These are phyloP conservation scores for Arthrobotrys conoides DNA, from an alignment of 2,329 filamentous ascomycete genomes.

Conservation along the genomic window DNA sequence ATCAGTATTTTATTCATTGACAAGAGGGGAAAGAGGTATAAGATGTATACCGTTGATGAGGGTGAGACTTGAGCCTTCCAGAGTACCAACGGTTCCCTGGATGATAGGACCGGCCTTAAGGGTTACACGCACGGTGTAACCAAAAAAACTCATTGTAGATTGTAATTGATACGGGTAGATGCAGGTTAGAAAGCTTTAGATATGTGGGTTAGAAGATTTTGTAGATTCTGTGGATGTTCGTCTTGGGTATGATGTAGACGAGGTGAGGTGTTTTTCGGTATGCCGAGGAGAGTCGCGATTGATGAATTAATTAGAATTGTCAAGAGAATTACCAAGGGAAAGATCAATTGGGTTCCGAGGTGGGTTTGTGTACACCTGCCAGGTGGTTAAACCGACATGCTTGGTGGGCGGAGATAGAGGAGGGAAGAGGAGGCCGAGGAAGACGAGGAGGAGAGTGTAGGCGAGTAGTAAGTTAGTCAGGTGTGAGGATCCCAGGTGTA, in stretches of 20 bases:
- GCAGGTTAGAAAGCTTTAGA: background rate
- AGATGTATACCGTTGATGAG: conserved; percentile 78
- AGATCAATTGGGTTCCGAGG: background rate
- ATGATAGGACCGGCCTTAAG: conserved; percentile 77
- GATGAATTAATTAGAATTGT: background rate
- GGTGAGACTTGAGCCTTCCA: conserved; percentile 78
- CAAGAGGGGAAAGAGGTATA: conserved; percentile 8
- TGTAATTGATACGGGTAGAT: background rate
- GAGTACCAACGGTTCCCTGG: conserved; percentile 78
- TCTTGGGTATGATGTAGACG: background rate
- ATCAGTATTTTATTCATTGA: conserved; percentile 62
- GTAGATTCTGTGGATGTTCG: no score
- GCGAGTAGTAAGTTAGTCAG: background rate
- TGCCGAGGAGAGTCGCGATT: background rate
- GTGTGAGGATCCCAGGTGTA: background rate
- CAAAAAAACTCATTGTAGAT: conserved; percentile 73
- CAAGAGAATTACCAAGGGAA: background rate
- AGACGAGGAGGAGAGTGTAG: background rate
- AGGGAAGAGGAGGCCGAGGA: background rate
- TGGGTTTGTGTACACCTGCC: conserved; percentile 19
- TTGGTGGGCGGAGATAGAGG: no score
- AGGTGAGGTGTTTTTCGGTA: background rate
- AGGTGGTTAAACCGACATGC: conserved; percentile 19
- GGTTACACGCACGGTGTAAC: conserved; percentile 81
- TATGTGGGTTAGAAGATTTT: no score